phyloP scores from a whole-genome alignment of 805 yeast species.

The Candida xyloterini region DNA sequence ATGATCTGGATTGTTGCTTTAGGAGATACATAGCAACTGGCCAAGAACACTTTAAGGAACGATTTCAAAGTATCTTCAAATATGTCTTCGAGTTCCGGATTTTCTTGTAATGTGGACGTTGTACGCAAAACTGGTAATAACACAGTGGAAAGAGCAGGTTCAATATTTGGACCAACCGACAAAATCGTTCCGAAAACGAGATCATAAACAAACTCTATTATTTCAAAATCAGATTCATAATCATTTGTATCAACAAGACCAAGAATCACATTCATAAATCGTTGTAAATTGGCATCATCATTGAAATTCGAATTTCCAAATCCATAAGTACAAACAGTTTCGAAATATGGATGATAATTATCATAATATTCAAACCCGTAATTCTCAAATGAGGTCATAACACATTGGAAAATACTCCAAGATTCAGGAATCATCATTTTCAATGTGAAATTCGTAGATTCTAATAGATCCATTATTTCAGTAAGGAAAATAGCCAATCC shows the following conservation, averaged over 20 bases:
- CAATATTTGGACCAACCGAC: slow-evolving; percentile 16
- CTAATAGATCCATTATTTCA: slow-evolving; percentile 70
- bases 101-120: slow-evolving; percentile 32
- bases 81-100: slow-evolving; percentile 18
- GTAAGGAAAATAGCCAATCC: slow-evolving; percentile 70
- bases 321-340: slow-evolving; percentile 45
- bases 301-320: slow-evolving; percentile 27
- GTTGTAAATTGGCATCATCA: slow-evolving; percentile 21
- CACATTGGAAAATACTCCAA: slow-evolving; percentile 43
- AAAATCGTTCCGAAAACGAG: slow-evolving; percentile 14
- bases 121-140: slow-evolving; percentile 22
- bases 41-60: slow-evolving; percentile 42
- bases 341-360: slow-evolving; percentile 46
- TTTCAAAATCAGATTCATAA: slow-evolving; percentile 20
- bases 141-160: slow-evolving; percentile 17
- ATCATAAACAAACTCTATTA: slow-evolving; percentile 22
- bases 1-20: slow-evolving; percentile 35
- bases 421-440: slow-evolving; percentile 40
- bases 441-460: slow-evolving; percentile 64
- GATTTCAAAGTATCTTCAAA: slow-evolving; percentile 20
- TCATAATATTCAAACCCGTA: slow-evolving; percentile 52
- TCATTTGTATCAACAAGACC: slow-evolving; percentile 20
- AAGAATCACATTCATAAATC: slow-evolving; percentile 22
- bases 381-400: slow-evolving; percentile 46
- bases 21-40: slow-evolving; percentile 40